Evolutionary conservation across 169 alveolate species (phyloP), one percentile per base, ranked within the genome.

Genomic region (Plasmodium sp.): DNA sequence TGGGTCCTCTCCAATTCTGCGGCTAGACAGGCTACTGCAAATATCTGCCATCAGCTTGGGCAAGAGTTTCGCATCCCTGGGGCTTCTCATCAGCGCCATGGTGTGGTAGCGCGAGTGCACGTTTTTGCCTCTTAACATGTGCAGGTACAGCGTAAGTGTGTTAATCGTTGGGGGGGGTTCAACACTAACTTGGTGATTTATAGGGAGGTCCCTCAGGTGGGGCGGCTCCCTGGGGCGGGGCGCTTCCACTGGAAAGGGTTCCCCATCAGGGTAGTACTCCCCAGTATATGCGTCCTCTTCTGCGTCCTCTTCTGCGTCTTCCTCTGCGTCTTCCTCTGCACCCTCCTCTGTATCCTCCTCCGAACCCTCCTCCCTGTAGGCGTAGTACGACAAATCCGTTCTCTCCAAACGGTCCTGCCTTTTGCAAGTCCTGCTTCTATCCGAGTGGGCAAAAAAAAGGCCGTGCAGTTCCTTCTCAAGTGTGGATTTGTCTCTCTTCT

Each of bases 401-500:
- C 12, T 22, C 43, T 6, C 14, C 43, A 67, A 5, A 27, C 43
- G 33, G 43, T 67, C 77, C n/a, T 27, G 43, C 77, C 77, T 67
- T 67, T 67, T 67, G 77, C 77, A 67, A 7, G 77, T 67, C n/a
- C 77, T 67, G 77, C 41, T 67, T 67, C n/a, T 22, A 6, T 67
- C 33, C 14, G n/a, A 67, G 9, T 67, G 33, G 2, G n/a, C 14
- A 67, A 67, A 67, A 6, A 22, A 7, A 31, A 27, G 39, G 27
- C n/a, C 4, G 2, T 67, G 77, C 5, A 67, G 12, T 67, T 67
- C 77, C 43, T 67, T 67, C 39, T 67, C 77, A 27, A 67, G 41
- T 67, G 77, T 27, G 6, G 6, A 67, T 67, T 67, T 77, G 22
- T 54, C 75, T 51, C 54, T 85, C 41, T 85, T 85, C 62, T 75